Percentiles rank a stretch among this genome's conserved stretches.
phyloP scores from a whole-genome alignment of 768 basidiomycete species.

The Gelatoporia subvermispora region DNA sequence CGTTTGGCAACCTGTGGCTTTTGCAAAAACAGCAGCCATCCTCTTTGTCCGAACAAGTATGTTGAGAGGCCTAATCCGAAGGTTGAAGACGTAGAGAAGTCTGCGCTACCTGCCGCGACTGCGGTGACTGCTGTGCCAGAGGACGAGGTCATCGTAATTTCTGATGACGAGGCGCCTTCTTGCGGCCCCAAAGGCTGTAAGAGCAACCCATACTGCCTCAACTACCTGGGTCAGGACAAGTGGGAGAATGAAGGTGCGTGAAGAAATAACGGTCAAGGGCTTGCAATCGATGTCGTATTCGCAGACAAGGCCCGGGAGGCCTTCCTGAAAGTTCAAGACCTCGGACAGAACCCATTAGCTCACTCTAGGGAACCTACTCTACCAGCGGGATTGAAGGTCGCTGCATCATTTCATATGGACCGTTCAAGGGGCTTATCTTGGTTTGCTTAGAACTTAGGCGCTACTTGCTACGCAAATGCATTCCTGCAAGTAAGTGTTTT shows the following conservation, averaged over 20 bases:
- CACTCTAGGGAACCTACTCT: conserved; percentile 44
- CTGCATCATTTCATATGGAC: conserved; percentile 7
- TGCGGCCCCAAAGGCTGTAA: conserved; percentile 68
- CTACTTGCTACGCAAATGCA: conserved; percentile 96
- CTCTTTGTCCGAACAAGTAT: conserved; percentile 59
- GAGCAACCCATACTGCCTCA: conserved; percentile 79
- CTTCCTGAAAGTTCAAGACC: conserved; percentile 47
- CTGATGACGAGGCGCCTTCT: conserved; percentile 53
- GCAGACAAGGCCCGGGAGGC: conserved; percentile 45
- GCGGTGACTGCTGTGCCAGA: conserved; percentile 39
- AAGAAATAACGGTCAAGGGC: background rate
- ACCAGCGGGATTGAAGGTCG: conserved; percentile 77
- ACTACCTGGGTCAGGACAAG: conserved; percentile 77
- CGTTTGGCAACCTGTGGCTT: conserved; percentile 65
- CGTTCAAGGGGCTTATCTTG: conserved; percentile 2
- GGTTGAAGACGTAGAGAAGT: conserved; percentile 5
- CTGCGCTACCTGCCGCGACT: background rate
- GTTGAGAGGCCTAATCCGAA: conserved; percentile 10
- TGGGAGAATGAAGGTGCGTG: conserved; percentile 71
- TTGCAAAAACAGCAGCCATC: conserved; percentile 41
- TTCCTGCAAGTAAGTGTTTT: conserved; percentile 69
- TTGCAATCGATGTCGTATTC: conserved; percentile 7
- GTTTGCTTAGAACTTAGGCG: conserved; percentile 76
- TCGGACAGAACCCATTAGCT: conserved; percentile 52
- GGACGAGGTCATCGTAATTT: conserved; percentile 65